phyloP scores from a whole-genome alignment of 805 yeast genomes.

The Hanseniaspora occidentalis region DNA sequence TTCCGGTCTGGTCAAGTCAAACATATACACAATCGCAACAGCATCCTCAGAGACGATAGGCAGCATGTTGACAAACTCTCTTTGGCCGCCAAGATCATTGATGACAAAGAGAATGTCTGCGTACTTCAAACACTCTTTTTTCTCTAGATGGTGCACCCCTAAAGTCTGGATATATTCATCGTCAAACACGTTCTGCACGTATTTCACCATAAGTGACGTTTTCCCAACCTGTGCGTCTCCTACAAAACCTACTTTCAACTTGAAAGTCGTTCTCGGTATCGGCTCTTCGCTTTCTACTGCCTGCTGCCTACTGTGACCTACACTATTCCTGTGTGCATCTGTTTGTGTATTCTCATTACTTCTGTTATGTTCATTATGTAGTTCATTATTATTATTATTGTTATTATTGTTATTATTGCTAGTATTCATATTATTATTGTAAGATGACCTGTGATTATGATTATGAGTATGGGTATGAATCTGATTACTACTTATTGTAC shows the following conservation, averaged over 20 bases:
- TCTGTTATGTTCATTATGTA: too few relatives aligned
- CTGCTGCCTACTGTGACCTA: too few relatives aligned
- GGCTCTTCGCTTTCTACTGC: constrained; percentile 1
- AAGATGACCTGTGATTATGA: too few relatives aligned
- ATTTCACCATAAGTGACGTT: constrained; percentile 91
- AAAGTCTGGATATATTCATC: constrained; percentile 86
- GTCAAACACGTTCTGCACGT: constrained; percentile 89
- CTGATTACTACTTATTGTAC: too few relatives aligned
- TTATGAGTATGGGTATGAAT: too few relatives aligned
- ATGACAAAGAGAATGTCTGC: constrained; percentile 84
- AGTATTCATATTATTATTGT: too few relatives aligned
- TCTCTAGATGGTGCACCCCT: constrained; percentile 93
- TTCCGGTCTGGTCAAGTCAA: constrained; percentile 76
- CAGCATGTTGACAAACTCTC: constrained; percentile 89
- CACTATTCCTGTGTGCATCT: too few relatives aligned
- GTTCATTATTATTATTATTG: too few relatives aligned
- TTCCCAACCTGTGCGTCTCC: constrained; percentile 97
- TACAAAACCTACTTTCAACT: constrained; percentile 72
- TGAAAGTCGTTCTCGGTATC: constrained; percentile 6
- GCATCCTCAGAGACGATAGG: constrained; percentile 89
- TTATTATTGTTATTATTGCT: too few relatives aligned
- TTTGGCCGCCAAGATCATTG: constrained; percentile 95
- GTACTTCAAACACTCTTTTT: constrained; percentile 68
- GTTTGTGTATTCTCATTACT: too few relatives aligned
- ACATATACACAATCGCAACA: constrained; percentile 80